phyloP scores from a whole-genome alignment of 1,139 yeast species.

The Hyphopichia buzzinii region DNA sequence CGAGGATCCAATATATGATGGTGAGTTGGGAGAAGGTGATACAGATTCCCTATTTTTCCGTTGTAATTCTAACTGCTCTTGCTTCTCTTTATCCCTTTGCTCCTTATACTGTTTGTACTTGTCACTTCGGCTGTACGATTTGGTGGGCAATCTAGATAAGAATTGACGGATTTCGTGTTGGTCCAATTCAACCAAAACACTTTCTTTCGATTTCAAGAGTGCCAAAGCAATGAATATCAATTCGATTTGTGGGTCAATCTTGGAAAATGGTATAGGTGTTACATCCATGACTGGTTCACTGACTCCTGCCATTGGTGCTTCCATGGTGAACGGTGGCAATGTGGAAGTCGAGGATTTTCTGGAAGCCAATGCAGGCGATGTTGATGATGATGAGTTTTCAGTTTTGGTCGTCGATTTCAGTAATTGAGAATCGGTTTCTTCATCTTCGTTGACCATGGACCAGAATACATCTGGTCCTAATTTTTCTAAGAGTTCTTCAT shows the following conservation, averaged over 20 bases:
- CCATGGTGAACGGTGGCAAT: background rate
- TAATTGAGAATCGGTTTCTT: background rate
- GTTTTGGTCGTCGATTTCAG: background rate
- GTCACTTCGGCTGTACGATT: constrained; percentile 33
- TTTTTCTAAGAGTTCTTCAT: constrained; percentile 22
- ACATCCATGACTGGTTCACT: background rate
- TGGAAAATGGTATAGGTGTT: constrained; percentile 54
- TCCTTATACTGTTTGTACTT: constrained; percentile 34
- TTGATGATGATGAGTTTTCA: background rate
- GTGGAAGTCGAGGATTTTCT: background rate
- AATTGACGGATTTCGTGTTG: constrained; percentile 86
- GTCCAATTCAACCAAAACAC: constrained; percentile 78
- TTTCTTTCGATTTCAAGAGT: constrained; percentile 75
- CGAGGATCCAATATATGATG: background rate
- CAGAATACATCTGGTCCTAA: constrained; percentile 48
- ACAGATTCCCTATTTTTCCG: constrained; percentile 15
- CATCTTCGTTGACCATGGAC: constrained; percentile 23
- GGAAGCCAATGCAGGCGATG: constrained; percentile 4
- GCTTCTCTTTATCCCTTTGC: constrained; percentile 18
- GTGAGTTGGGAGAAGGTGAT: constrained; percentile 5
- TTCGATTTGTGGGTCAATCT: constrained; percentile 75
- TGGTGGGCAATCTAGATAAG: constrained; percentile 55
- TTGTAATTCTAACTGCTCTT: constrained; percentile 7
- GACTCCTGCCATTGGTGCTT: background rate
- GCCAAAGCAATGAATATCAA: constrained; percentile 76